A percentile compares a stretch with the other conserved stretches of the same genome.
phyloP scores from a whole-genome alignment of 1,284 basidiomycete genomes.

The Ganoderma lingzhi region DNA sequence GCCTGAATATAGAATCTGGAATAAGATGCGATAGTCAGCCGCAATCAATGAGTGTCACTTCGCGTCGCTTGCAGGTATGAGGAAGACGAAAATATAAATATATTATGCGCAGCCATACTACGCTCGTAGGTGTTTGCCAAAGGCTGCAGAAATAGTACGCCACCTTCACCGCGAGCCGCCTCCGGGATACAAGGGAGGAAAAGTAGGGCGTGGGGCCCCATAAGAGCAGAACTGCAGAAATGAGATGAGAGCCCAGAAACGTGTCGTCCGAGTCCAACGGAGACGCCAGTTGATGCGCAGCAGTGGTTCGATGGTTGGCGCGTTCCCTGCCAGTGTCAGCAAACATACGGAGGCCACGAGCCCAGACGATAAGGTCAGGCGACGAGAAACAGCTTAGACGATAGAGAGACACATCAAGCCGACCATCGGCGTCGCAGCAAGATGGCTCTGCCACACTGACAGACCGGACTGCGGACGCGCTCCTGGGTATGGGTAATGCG shows the following conservation, averaged over 20 bases:
- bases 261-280: not conserved
- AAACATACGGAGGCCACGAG: not conserved
- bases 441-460: not conserved
- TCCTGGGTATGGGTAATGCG: not conserved
- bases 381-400: not conserved
- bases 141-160: no score
- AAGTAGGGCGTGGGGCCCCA: no score
- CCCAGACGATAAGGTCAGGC: slow-evolving; percentile 2
- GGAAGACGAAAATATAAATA: not conserved
- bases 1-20: not conserved
- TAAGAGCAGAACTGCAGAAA: no score
- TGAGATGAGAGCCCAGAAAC: not conserved
- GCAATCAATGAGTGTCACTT: not conserved
- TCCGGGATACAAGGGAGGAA: not conserved
- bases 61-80: not conserved
- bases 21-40: not conserved
- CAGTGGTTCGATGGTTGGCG: not conserved
- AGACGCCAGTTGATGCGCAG: not conserved
- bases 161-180: not conserved
- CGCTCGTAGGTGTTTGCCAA: no score
- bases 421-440: slow-evolving; percentile 13
- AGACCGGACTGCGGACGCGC: slow-evolving; percentile 2
- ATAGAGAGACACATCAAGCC: not conserved
- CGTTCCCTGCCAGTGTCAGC: not conserved
- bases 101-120: not conserved